Evolutionary conservation across 164 flowering plant genomes (phyloP).

Genomic region (Chimonanthus salicifolius): DNA sequence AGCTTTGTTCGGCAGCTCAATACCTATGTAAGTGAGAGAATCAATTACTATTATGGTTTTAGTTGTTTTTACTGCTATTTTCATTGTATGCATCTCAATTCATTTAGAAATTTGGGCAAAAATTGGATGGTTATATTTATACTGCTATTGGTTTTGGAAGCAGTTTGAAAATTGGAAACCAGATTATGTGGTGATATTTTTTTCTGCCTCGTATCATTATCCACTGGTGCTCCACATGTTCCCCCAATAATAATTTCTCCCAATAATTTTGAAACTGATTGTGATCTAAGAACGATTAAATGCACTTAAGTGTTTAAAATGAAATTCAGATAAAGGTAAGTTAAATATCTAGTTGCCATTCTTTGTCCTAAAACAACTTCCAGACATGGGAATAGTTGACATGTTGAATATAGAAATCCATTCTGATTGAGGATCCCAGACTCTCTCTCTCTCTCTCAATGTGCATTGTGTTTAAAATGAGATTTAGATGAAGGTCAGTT

Average conservation of each 20-base stretch:
- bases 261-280: background rate
- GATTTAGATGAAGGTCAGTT: background rate
- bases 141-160: background rate
- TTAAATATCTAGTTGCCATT: background rate
- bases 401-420: background rate
- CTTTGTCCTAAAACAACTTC: background rate
- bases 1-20: constrained; percentile 72
- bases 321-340: background rate
- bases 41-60: background rate
- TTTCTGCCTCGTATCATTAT: background rate
- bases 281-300: background rate
- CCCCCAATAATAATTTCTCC: background rate
- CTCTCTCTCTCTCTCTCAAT: no score
- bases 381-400: no score
- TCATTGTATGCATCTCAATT: background rate
- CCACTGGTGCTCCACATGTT: background rate
- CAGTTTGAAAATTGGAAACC: background rate
- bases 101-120: background rate
- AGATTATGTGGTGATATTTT: background rate
- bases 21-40: constrained; percentile 46
- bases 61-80: background rate
- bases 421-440: no score
- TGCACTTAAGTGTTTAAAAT: background rate
- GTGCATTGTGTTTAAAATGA: background rate
- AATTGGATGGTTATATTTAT: background rate